Conservation (phyloP, 2,329 filamentous ascomycete species). For the Ciborinia camelliae region DNA sequence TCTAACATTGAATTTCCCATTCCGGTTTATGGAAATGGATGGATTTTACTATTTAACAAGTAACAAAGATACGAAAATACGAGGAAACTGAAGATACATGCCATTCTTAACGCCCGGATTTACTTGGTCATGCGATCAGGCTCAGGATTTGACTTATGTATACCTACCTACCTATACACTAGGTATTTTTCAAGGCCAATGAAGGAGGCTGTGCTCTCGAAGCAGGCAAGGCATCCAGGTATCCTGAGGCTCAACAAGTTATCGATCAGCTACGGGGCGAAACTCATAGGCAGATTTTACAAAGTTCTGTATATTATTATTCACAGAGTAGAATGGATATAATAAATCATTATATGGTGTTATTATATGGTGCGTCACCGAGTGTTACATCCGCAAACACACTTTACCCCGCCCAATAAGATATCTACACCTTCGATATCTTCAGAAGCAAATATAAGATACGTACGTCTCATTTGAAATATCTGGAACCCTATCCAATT, state of each 20-base stretch:
- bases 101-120: conserved; percentile 1
- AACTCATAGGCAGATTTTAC: neutral
- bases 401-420: neutral
- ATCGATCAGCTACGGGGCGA: neutral
- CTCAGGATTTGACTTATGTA: conserved; percentile 13
- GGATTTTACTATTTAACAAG: neutral
- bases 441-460: neutral
- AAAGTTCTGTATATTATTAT: neutral
- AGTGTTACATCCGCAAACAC: neutral
- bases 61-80: no score
- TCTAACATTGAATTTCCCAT: neutral
- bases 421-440: neutral
- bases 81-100: no score
- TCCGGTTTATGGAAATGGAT: neutral
- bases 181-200: neutral
- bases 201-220: conserved; percentile 2
- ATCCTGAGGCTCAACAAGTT: conserved; percentile 1
- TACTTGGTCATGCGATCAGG: conserved; percentile 13
- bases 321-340: neutral
- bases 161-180: no score
- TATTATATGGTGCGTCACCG: neutral
- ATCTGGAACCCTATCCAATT: neutral
- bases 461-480: neutral
- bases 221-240: conserved; percentile 1
- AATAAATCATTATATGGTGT: neutral